Evolutionary conservation across 163 green algal genomes (phyloP).

Genomic region (Scenedesmus sp.): DNA sequence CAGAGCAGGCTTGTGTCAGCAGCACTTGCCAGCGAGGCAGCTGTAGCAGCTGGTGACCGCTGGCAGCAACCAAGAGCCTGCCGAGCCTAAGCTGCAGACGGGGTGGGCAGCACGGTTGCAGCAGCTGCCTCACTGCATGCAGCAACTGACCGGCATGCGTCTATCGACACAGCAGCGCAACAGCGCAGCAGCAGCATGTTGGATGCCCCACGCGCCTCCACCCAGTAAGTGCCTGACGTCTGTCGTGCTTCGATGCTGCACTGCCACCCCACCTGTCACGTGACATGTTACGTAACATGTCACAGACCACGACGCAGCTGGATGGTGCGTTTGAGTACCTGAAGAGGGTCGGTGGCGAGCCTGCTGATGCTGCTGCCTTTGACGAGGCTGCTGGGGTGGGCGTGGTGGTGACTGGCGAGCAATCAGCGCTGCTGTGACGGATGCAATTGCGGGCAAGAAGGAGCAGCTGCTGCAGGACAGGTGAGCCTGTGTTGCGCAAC

Average conservation of each 20-base stretch:
- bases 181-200: slow-evolving; percentile 15
- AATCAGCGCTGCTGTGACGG: slow-evolving; percentile 79
- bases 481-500: slow-evolving; percentile 44
- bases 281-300: background rate
- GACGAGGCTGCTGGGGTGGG: slow-evolving; percentile 87
- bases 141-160: too few relatives aligned
- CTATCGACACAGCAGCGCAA: too few relatives aligned
- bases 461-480: slow-evolving; percentile 79
- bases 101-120: background rate
- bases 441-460: slow-evolving; percentile 70
- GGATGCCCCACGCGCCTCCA: too few relatives aligned
- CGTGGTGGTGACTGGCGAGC: slow-evolving; percentile 81
- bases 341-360: slow-evolving; percentile 71
- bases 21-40: background rate
- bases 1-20: background rate
- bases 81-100: background rate
- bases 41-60: background rate
- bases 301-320: slow-evolving; percentile 86
- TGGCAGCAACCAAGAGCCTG: background rate
- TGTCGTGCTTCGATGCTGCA: background rate
- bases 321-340: slow-evolving; percentile 89
- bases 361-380: slow-evolving; percentile 71
- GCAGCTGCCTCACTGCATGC: background rate
- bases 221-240: background rate
- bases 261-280: background rate